Conservation (phyloP, 1,284 basidiomycete species). For the Lentinus polychrous region DNA sequence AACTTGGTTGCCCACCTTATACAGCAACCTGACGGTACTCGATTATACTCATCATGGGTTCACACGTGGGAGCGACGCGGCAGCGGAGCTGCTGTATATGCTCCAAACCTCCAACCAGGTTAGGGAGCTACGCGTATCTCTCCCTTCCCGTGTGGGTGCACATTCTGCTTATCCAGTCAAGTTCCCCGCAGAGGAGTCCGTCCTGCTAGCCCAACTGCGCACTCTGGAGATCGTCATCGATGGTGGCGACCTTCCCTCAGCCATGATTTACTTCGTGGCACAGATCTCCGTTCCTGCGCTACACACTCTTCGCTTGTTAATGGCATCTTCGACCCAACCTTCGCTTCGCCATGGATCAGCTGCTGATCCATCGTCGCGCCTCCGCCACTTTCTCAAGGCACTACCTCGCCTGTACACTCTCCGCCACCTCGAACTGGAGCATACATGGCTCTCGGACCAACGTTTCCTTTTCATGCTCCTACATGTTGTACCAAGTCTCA, state of each 20-base stretch:
- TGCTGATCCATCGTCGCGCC: slow-evolving; percentile 10
- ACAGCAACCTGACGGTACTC: slow-evolving; percentile 50
- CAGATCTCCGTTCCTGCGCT: slow-evolving; percentile 5
- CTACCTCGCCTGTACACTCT: slow-evolving; percentile 21
- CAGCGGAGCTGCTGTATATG: slow-evolving; percentile 27
- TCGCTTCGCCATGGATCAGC: not conserved
- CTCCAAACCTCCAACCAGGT: slow-evolving; percentile 20
- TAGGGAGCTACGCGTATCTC: slow-evolving; percentile 19
- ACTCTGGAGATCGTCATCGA: slow-evolving; percentile 13
- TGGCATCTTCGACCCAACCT: not conserved
- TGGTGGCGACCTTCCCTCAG: slow-evolving; percentile 1
- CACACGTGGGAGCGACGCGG: slow-evolving; percentile 25
- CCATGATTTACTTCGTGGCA: slow-evolving; percentile 5
- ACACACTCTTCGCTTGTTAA: slow-evolving; percentile 2
- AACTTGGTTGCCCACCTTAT: slow-evolving; percentile 52
- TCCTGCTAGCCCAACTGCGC: slow-evolving; percentile 15
- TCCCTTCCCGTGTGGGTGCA: slow-evolving; percentile 16
- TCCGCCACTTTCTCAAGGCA: slow-evolving; percentile 21
- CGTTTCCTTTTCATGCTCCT: slow-evolving; percentile 22
- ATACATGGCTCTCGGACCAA: slow-evolving; percentile 23
- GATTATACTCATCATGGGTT: slow-evolving; percentile 42
- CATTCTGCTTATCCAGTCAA: slow-evolving; percentile 12
- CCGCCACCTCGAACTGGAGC: slow-evolving; percentile 19
- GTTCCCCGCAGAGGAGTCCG: slow-evolving; percentile 12
- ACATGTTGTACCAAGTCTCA: slow-evolving; percentile 18